phyloP scores from a whole-genome alignment of 768 basidiomycete genomes.

The Suillus weaverae region DNA sequence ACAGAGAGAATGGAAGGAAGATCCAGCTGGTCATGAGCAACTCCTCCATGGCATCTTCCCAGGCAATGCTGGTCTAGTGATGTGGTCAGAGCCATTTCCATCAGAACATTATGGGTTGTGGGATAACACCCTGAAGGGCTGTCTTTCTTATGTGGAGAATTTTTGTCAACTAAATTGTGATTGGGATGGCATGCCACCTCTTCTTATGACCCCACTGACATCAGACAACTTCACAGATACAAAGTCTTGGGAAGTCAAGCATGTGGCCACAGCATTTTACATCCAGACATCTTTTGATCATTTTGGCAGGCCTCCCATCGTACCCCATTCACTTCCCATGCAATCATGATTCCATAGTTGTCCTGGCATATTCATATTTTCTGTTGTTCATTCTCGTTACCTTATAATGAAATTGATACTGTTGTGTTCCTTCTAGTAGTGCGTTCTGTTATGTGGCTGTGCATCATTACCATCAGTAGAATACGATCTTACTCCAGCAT shows the following conservation, averaged over 20 bases:
- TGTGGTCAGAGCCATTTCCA: constrained; percentile 3
- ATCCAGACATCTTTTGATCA: constrained; percentile 7
- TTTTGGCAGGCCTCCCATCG: background rate
- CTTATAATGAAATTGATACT: background rate
- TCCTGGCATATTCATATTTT: background rate
- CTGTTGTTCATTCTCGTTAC: background rate
- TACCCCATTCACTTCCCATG: constrained; percentile 4
- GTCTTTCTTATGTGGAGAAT: constrained; percentile 5
- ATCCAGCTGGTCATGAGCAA: background rate
- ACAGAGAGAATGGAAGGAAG: background rate
- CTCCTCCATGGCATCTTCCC: constrained; percentile 8
- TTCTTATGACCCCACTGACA: background rate
- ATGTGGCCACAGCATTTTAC: background rate
- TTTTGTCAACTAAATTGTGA: background rate
- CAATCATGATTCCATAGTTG: background rate
- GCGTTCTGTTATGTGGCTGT: background rate
- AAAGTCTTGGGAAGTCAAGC: background rate
- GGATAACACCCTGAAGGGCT: background rate
- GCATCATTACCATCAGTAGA: background rate
- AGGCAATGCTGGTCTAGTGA: constrained; percentile 5
- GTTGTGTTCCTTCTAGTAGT: background rate
- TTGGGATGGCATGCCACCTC: constrained; percentile 1
- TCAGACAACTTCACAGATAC: background rate
- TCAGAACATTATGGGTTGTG: background rate
- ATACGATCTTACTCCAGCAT: background rate